Conservation (phyloP, 331 rosid genomes). For the Malus hybrid region DNA sequence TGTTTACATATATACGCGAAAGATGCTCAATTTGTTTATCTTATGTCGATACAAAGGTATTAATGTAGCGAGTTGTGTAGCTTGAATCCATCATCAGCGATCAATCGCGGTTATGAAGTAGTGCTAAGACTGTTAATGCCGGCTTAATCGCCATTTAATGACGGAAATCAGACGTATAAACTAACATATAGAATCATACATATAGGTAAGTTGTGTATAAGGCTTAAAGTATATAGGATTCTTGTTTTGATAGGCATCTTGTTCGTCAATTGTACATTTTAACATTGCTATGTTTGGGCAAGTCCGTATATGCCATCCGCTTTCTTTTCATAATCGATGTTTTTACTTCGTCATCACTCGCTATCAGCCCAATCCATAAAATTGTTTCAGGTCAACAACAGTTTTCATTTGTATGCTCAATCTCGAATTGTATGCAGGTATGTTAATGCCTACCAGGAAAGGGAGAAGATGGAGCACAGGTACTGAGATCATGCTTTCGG, state of each 20-base stretch:
- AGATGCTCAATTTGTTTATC: neutral
- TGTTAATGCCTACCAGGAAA: slow-evolving; percentile 56
- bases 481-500: slow-evolving; percentile 30
- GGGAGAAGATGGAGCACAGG: slow-evolving; percentile 78
- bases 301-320: neutral
- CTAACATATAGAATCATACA: too few relatives aligned
- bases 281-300: neutral
- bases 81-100: neutral
- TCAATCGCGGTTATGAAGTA: neutral
- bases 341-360: neutral
- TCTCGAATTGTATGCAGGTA: slow-evolving; percentile 44
- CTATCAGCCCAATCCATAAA: too few relatives aligned
- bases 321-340: neutral
- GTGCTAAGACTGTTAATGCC: neutral
- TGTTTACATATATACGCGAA: neutral
- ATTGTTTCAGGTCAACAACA: neutral
- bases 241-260: neutral
- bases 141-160: neutral
- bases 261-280: neutral
- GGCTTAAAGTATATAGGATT: neutral
- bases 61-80: neutral
- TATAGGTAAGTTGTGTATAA: neutral
- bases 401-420: neutral
- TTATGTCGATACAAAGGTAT: neutral
- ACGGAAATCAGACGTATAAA: neutral